A percentile compares a stretch with the other conserved stretches of the same genome.
phyloP scores from a whole-genome alignment of 768 basidiomycete species.

The Tephrocybe sp. region DNA sequence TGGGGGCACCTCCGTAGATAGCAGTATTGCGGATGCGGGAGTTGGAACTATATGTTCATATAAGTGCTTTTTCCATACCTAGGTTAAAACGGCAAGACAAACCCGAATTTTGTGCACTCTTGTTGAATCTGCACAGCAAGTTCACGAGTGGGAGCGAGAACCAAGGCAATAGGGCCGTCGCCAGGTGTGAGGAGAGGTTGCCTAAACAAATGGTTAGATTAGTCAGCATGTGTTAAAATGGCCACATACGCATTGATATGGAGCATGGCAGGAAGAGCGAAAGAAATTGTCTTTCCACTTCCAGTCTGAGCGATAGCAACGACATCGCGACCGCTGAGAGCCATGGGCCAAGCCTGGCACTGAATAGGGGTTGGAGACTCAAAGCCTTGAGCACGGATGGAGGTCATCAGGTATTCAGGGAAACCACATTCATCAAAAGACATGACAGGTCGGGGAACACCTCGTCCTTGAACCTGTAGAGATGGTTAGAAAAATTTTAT shows the following conservation, averaged over 20 bases:
- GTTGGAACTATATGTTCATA: slow-evolving; percentile 65
- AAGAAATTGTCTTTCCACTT: slow-evolving; percentile 97
- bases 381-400: slow-evolving; percentile 95
- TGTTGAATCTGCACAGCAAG: slow-evolving; percentile 99
- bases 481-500: slow-evolving; percentile 1
- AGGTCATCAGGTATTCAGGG: slow-evolving; percentile 93
- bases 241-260: slow-evolving; percentile 94
- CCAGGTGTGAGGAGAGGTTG: slow-evolving; percentile 93
- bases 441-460: slow-evolving; percentile 86
- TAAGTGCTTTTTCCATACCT: too few species aligned
- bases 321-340: slow-evolving; percentile 88
- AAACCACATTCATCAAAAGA: slow-evolving; percentile 95
- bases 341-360: slow-evolving; percentile 99
- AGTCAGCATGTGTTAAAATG: slow-evolving; percentile 8
- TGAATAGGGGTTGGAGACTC: slow-evolving; percentile 91
- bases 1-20: slow-evolving; percentile 98
- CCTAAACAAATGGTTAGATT: slow-evolving; percentile 35
- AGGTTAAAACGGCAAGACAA: too few species aligned
- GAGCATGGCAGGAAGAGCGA: slow-evolving; percentile 98
- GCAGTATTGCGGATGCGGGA: slow-evolving; percentile 98
- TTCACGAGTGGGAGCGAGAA: slow-evolving; percentile 97
- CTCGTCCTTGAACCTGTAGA: slow-evolving; percentile 78
- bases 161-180: slow-evolving; percentile 96
- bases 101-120: slow-evolving; percentile 98
- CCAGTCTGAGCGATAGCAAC: slow-evolving; percentile 98